Evolutionary conservation across 139 green algal species (phyloP), one percentile per base, ranked within the genome.

Genomic region (Medakamo hakoo): DNA sequence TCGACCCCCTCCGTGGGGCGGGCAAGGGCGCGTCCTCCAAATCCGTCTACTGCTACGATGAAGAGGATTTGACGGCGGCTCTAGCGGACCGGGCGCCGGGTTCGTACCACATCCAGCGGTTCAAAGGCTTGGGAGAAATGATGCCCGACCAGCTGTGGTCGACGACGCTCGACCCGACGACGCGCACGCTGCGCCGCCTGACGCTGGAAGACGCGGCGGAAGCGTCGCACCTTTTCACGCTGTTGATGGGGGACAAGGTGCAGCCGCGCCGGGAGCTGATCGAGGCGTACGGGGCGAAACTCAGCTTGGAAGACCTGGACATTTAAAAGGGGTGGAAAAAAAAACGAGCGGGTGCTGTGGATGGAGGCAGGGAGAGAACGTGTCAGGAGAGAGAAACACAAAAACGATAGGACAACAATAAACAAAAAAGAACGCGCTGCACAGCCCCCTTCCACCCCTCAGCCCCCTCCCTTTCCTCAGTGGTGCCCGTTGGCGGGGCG

Each of bases 111-210:
- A 70, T 98, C 32, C 89, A 95, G 76, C 76, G 90, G 27, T 96
- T 96, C 78, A 97, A 97, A 79, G 88, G 91, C 20, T 76, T 98
- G 58, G 92, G 92, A 3, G 93, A 99, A 81, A 99, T 99, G 93
- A 97, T 97, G 91, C 90, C 93, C 16, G 69, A 93, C 72, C 89
- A 98, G 82, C 85, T 99, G 48, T 98, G 92, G 93, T 62, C 80
- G 9, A 99, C 93, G 1, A 99, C 93, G 1, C 68, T 99, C 26
- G 82, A 98, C 80, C 93, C 93, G 1, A 70, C 65, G 4, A 82
- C 63, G 0, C 76, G 91, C 61, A 85, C 62, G 21, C 73, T 94
- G 63, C 73, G 75, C 60, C 73, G 74, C 20, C 64, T 91, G 19
- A 89, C 69, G 0, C 31, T 84, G 21, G 64, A 71, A 27, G 92